phyloP scores from a whole-genome alignment of 2,329 filamentous ascomycete genomes.

The Nothomitra cinnamomea region DNA sequence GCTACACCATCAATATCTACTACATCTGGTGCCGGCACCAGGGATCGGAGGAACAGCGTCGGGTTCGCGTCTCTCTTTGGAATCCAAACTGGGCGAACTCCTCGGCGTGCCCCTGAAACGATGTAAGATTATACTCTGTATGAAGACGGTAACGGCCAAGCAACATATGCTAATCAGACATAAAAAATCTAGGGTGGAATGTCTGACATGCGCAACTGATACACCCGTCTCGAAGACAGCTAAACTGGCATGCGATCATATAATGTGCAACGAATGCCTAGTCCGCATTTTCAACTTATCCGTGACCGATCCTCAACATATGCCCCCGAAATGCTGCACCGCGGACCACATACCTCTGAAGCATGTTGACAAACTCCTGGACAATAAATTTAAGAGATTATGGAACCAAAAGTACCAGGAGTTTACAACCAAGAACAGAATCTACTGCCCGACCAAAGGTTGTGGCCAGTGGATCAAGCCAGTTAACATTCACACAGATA shows the following conservation, averaged over 20 bases:
- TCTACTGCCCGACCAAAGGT: slow-evolving; percentile 56
- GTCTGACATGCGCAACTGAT: slow-evolving; percentile 52
- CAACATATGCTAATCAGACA: background rate
- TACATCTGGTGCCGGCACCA: background rate
- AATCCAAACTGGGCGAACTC: background rate
- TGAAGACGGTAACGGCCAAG: background rate
- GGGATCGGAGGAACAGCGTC: background rate
- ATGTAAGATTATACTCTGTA: background rate
- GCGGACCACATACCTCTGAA: slow-evolving; percentile 54
- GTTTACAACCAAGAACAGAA: slow-evolving; percentile 52
- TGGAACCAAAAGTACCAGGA: slow-evolving; percentile 75
- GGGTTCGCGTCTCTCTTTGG: slow-evolving; percentile 1
- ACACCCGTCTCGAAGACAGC: slow-evolving; percentile 47
- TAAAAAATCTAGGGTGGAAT: slow-evolving; percentile 40
- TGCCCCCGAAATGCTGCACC: slow-evolving; percentile 74
- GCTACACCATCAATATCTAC: background rate
- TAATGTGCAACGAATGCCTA: slow-evolving; percentile 65
- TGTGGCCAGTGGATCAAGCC: slow-evolving; percentile 74
- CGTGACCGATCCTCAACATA: slow-evolving; percentile 57
- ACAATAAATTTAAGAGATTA: slow-evolving; percentile 52
- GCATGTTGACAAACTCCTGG: slow-evolving; percentile 61
- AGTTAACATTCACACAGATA: slow-evolving; percentile 41
- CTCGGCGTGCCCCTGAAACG: background rate
- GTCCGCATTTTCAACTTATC: slow-evolving; percentile 60
- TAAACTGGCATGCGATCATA: slow-evolving; percentile 61